Evolutionary conservation across 495 filamentous ascomycete genomes (phyloP).

Genomic region (Glonium stellatum): DNA sequence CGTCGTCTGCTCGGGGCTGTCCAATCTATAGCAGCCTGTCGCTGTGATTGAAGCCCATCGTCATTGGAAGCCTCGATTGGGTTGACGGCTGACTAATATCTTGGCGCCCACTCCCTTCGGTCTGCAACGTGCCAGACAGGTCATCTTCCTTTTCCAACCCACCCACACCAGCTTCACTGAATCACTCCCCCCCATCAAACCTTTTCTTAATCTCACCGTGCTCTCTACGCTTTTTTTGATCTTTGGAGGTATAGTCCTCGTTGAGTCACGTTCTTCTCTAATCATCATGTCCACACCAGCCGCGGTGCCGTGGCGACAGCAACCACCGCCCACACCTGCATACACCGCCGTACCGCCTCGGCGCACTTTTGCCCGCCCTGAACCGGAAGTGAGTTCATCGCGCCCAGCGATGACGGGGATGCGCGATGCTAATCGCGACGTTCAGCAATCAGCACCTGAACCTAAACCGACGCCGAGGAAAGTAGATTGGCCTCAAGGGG

Average conservation of each 20-base stretch:
- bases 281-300: not conserved
- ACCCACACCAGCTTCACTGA: not conserved
- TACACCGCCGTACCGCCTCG: slow-evolving; percentile 47
- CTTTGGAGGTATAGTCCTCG: not conserved
- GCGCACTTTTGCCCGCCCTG: slow-evolving; percentile 33
- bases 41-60: not conserved
- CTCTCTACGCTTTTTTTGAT: not conserved
- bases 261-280: not conserved
- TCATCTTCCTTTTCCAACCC: not conserved
- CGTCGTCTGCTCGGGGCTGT: not conserved
- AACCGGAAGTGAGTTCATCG: slow-evolving; percentile 8
- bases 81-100: not conserved
- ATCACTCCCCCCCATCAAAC: not conserved
- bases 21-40: not conserved
- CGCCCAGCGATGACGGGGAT: not conserved
- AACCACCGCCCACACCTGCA: slow-evolving; percentile 27
- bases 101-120: too few species aligned
- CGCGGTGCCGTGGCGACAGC: not conserved
- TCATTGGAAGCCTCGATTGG: not conserved
- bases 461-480: slow-evolving; percentile 40
- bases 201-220: not conserved
- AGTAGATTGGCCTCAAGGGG: slow-evolving; percentile 66
- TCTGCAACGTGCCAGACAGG: not conserved
- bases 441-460: slow-evolving; percentile 19
- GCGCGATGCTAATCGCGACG: not conserved